Conservation (phyloP, 345 rosid species). For the Populus alba region DNA sequence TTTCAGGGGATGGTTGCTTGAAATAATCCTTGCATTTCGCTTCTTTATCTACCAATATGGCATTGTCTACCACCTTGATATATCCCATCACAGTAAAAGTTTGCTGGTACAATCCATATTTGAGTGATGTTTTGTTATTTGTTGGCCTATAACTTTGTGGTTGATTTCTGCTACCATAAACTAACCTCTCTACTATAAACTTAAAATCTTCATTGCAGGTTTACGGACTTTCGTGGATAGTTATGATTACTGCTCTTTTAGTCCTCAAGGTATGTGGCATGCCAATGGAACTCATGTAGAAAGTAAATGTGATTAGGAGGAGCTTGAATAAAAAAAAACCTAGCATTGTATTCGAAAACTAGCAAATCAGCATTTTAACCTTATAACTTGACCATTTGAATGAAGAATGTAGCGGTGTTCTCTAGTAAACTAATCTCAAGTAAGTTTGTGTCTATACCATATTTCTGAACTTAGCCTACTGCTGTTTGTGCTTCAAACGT, state of each 20-base stretch:
- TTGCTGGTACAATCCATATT: conserved; percentile 47
- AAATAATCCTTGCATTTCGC: conserved; percentile 71
- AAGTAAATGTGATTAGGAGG: not conserved
- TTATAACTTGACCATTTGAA: not conserved
- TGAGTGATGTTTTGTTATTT: not conserved
- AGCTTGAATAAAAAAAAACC: not conserved
- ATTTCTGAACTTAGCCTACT: not conserved
- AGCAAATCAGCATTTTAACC: not conserved
- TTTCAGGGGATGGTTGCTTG: conserved; percentile 66
- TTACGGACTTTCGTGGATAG: conserved; percentile 85
- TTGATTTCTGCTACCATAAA: not conserved
- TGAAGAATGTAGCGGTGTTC: not conserved
- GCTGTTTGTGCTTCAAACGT: conserved; percentile 1
- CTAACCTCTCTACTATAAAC: not conserved
- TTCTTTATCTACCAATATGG: conserved; percentile 91
- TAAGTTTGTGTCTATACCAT: not conserved
- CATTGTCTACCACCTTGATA: conserved; percentile 91
- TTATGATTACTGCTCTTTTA: conserved; percentile 57
- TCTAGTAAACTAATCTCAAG: not conserved
- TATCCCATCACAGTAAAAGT: conserved; percentile 58
- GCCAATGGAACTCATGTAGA: not conserved
- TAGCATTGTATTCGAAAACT: not conserved
- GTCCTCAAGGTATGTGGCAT: conserved; percentile 88
- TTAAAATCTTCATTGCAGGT: conserved; percentile 44
- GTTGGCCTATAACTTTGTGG: not conserved